These are phyloP conservation scores for Claviceps paspali DNA, from an alignment of 2,329 filamentous ascomycete species.

Conservation along the genomic window DNA sequence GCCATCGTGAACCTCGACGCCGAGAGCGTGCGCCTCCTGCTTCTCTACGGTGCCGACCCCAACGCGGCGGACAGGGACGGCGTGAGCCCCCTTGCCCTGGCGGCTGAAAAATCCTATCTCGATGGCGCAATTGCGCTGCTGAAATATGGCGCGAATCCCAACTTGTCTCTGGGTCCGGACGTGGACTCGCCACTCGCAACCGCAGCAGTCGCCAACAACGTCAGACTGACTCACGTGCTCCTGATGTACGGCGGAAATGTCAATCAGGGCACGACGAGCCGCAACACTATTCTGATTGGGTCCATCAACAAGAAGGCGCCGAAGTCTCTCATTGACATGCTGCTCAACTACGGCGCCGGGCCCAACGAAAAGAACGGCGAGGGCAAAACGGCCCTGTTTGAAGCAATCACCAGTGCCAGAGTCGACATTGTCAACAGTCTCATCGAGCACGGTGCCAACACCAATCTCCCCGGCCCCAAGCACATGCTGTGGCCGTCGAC, in stretches of 20 bases:
- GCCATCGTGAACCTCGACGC: slow-evolving; percentile 34
- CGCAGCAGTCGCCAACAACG: slow-evolving; percentile 34
- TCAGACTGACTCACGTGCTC: slow-evolving; percentile 42
- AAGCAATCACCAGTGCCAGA: slow-evolving; percentile 40
- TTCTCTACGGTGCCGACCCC: slow-evolving; percentile 42
- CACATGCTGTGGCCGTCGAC: slow-evolving; percentile 53
- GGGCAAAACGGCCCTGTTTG: slow-evolving; percentile 48
- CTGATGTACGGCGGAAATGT: slow-evolving; percentile 46
- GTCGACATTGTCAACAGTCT: slow-evolving; percentile 37
- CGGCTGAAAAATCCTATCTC: slow-evolving; percentile 36
- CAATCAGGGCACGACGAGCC: slow-evolving; percentile 35
- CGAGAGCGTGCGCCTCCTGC: slow-evolving; percentile 38
- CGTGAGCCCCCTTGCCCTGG: slow-evolving; percentile 34
- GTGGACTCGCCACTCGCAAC: slow-evolving; percentile 39
- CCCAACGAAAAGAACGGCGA: slow-evolving; percentile 43
- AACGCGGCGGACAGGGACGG: slow-evolving; percentile 34
- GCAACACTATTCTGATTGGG: slow-evolving; percentile 45
- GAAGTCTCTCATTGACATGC: slow-evolving; percentile 37
- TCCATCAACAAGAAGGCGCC: slow-evolving; percentile 45
- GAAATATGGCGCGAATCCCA: slow-evolving; percentile 48
- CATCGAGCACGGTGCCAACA: slow-evolving; percentile 43
- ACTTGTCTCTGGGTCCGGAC: slow-evolving; percentile 32
- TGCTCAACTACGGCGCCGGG: slow-evolving; percentile 44
- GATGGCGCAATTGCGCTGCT: slow-evolving; percentile 43
- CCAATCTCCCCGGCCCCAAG: slow-evolving; percentile 54